Percentiles rank a stretch among this genome's conserved stretches.
These are phyloP conservation scores for Penicillium canescens DNA, from an alignment of 495 filamentous ascomycete genomes.

Conservation along the genomic window DNA sequence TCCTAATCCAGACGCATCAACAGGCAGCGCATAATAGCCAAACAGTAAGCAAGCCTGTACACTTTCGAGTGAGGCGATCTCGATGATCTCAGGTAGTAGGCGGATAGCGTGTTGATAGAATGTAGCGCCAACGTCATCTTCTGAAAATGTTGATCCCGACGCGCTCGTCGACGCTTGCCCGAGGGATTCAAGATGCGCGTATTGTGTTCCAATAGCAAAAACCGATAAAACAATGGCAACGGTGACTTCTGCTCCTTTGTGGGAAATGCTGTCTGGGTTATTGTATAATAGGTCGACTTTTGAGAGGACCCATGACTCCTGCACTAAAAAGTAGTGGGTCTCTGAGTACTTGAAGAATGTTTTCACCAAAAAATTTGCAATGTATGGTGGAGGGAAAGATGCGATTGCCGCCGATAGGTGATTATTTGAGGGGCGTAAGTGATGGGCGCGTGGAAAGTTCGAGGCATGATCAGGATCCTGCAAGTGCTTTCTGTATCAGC, in stretches of 20 bases:
- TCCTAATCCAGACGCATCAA: conserved; percentile 38
- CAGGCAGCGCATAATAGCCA: conserved; percentile 34
- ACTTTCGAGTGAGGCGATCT: conserved; percentile 37
- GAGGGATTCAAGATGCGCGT: conserved; percentile 36
- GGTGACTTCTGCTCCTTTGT: conserved; percentile 29
- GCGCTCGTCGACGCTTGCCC: not conserved
- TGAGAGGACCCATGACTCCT: conserved; percentile 30
- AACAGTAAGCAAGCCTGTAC: conserved; percentile 42
- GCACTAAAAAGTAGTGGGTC: conserved; percentile 38
- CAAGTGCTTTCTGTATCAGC: conserved; percentile 7
- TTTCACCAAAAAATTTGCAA: conserved; percentile 37
- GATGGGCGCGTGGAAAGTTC: conserved; percentile 30
- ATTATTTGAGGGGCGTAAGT: conserved; percentile 25
- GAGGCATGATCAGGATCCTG: conserved; percentile 14
- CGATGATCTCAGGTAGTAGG: conserved; percentile 43
- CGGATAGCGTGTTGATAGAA: conserved; percentile 41
- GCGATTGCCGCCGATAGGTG: conserved; percentile 27
- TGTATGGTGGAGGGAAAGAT: conserved; percentile 36
- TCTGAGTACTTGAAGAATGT: conserved; percentile 41
- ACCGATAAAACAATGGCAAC: conserved; percentile 35
- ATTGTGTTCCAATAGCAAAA: conserved; percentile 46
- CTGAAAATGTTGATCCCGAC: conserved; percentile 23
- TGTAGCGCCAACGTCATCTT: conserved; percentile 38
- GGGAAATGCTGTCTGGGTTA: conserved; percentile 15
- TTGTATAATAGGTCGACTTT: conserved; percentile 29